Percentiles rank a stretch among this genome's conserved stretches.
phyloP scores from a whole-genome alignment of 306 rosid genomes.

The Chamaecrista fasciculata region DNA sequence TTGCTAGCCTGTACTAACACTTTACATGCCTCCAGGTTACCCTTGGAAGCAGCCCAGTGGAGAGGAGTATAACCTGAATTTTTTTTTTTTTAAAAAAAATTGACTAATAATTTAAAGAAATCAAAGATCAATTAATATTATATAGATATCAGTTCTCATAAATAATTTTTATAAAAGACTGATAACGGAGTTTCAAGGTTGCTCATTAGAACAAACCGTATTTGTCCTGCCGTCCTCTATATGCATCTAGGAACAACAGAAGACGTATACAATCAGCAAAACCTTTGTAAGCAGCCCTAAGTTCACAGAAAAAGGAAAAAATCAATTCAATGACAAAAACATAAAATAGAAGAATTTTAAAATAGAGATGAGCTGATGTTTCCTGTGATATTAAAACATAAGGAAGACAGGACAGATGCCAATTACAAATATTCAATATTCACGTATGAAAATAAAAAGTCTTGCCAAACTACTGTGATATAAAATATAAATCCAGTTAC shows the following conservation, averaged over 20 bases:
- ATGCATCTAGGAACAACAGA: slow-evolving; percentile 88
- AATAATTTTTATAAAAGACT: too few species aligned
- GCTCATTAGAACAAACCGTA: slow-evolving; percentile 56
- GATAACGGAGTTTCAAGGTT: background rate
- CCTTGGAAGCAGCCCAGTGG: slow-evolving; percentile 98
- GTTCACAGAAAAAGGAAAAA: slow-evolving; percentile 23
- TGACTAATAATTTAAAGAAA: background rate
- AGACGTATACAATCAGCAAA: slow-evolving; percentile 94
- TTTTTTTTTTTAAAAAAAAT: too few species aligned
- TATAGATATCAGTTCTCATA: background rate
- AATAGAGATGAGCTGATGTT: background rate
- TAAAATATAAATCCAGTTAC: background rate
- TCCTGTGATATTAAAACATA: too few species aligned
- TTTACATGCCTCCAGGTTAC: slow-evolving; percentile 95
- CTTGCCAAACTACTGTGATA: background rate
- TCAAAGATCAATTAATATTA: background rate
- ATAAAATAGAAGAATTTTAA: background rate
- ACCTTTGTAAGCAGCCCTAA: slow-evolving; percentile 99
- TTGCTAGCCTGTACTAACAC: slow-evolving; percentile 97
- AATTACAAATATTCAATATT: background rate
- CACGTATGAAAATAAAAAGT: background rate
- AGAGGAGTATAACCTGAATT: slow-evolving; percentile 94
- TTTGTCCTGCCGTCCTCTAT: slow-evolving; percentile 88
- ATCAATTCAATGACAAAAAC: slow-evolving; percentile 24
- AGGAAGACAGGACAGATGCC: background rate